These are phyloP conservation scores for Venustampulla echinocandica DNA, from an alignment of 495 filamentous ascomycete genomes.

Conservation along the genomic window DNA sequence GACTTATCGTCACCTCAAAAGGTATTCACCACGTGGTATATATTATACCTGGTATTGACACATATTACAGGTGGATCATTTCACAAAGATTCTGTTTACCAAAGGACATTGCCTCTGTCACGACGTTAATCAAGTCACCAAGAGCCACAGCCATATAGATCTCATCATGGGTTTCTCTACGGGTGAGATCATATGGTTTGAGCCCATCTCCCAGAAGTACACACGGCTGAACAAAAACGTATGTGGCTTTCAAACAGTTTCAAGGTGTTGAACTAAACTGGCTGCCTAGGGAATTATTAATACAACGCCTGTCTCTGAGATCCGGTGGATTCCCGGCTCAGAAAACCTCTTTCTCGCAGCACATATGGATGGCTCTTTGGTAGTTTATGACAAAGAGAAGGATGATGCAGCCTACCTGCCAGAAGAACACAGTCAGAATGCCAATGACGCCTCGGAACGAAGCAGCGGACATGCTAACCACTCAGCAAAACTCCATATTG, in stretches of 20 bases:
- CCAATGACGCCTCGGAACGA: conserved; percentile 28
- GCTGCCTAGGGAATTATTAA: conserved; percentile 72
- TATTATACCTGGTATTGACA: background rate
- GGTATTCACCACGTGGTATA: conserved; percentile 27
- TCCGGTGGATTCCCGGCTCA: conserved; percentile 89
- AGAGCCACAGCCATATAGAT: conserved; percentile 70
- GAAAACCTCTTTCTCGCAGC: conserved; percentile 89
- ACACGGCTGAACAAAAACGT: conserved; percentile 93
- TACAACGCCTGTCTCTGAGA: conserved; percentile 70
- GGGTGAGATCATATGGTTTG: conserved; percentile 97
- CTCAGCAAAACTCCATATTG: conserved; percentile 44
- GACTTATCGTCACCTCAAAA: conserved; percentile 50
- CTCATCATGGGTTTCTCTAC: conserved; percentile 92
- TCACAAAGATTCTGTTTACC: conserved; percentile 93
- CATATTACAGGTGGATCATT: conserved; percentile 52
- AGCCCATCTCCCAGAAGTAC: conserved; percentile 94
- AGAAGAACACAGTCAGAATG: conserved; percentile 32
- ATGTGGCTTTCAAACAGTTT: no score
- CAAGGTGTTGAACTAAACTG: no score
- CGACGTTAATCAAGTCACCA: conserved; percentile 80
- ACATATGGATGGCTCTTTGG: conserved; percentile 85
- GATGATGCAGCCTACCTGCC: conserved; percentile 63
- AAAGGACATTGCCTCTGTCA: conserved; percentile 94
- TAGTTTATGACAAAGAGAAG: conserved; percentile 98
- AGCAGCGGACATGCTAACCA: conserved; percentile 5